A percentile compares a stretch with the other conserved stretches of the same genome.
phyloP scores from a whole-genome alignment of 805 yeast genomes.

The Nakazawaea ambrosiae region DNA sequence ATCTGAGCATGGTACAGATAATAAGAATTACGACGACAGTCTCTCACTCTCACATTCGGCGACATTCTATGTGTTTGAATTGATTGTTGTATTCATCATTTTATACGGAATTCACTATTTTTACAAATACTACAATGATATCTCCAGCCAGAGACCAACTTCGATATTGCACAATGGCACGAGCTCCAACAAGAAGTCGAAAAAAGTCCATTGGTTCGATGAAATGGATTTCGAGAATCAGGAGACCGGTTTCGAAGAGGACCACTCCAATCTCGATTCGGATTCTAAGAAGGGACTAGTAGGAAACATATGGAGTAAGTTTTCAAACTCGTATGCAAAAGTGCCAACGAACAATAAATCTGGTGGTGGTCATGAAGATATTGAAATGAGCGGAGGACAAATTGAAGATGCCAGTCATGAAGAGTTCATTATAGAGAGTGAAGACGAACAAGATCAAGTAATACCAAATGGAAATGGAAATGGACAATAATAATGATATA shows the following conservation, averaged over 20 bases:
- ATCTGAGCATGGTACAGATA: background rate
- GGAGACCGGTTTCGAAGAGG: conserved; percentile 1
- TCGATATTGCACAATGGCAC: conserved; percentile 12
- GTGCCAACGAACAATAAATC: too few relatives aligned
- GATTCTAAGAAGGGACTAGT: conserved; percentile 2
- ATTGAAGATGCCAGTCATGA: conserved; percentile 19
- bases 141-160: conserved; percentile 13
- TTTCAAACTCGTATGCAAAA: background rate
- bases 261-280: conserved; percentile 15
- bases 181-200: conserved; percentile 18
- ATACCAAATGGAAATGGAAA: too few relatives aligned
- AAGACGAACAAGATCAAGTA: conserved; percentile 29
- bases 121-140: conserved; percentile 16
- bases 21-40: background rate
- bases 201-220: conserved; percentile 28
- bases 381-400: conserved; percentile 37
- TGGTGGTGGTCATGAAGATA: conserved; percentile 22
- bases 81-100: conserved; percentile 16
- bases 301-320: background rate
- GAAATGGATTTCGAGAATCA: conserved; percentile 12
- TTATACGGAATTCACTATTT: conserved; percentile 18
- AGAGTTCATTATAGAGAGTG: conserved; percentile 42
- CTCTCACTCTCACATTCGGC: conserved; percentile 6
- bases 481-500: too few relatives aligned
- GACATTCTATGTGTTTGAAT: conserved; percentile 18